phyloP scores from a whole-genome alignment of 2,329 filamentous ascomycete genomes.

The Grosmannia huntii region DNA sequence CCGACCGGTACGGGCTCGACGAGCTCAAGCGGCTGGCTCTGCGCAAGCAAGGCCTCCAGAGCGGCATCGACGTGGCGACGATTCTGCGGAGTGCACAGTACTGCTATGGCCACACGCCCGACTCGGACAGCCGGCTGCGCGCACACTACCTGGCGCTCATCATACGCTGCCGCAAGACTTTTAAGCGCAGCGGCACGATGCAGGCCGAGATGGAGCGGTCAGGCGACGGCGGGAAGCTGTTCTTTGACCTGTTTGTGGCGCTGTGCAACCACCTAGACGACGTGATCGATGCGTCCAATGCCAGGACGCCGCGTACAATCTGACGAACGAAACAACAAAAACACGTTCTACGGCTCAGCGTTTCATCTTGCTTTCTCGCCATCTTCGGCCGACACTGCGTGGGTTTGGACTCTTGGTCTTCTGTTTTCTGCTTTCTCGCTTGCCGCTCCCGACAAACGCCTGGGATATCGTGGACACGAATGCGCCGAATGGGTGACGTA shows the following conservation, averaged over 20 bases:
- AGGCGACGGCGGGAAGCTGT: conserved; percentile 62
- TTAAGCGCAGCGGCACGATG: conserved; percentile 97
- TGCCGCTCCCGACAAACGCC: conserved; percentile 22
- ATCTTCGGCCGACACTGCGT: neutral
- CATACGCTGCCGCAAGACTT: conserved; percentile 92
- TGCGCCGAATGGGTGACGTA: neutral
- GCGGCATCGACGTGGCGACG: conserved; percentile 80
- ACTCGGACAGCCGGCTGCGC: conserved; percentile 82
- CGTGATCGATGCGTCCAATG: conserved; percentile 73
- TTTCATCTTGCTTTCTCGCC: neutral
- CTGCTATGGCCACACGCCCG: conserved; percentile 89
- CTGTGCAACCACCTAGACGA: conserved; percentile 98
- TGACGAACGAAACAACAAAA: conserved; percentile 20
- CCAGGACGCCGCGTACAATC: conserved; percentile 44
- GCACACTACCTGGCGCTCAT: conserved; percentile 96
- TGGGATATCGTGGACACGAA: neutral
- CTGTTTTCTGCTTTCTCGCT: conserved; percentile 23
- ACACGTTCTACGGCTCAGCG: neutral
- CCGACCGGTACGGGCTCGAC: conserved; percentile 80
- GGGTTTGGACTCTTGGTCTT: neutral
- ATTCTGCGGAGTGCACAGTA: conserved; percentile 89
- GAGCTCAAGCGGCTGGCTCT: conserved; percentile 85
- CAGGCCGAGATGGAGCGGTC: conserved; percentile 96
- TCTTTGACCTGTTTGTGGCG: conserved; percentile 96
- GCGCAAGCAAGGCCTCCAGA: conserved; percentile 88